A percentile compares a stretch with the other conserved stretches of the same genome.
Conservation (phyloP, 805 yeast genomes). For the Blastobotrys parvus region DNA sequence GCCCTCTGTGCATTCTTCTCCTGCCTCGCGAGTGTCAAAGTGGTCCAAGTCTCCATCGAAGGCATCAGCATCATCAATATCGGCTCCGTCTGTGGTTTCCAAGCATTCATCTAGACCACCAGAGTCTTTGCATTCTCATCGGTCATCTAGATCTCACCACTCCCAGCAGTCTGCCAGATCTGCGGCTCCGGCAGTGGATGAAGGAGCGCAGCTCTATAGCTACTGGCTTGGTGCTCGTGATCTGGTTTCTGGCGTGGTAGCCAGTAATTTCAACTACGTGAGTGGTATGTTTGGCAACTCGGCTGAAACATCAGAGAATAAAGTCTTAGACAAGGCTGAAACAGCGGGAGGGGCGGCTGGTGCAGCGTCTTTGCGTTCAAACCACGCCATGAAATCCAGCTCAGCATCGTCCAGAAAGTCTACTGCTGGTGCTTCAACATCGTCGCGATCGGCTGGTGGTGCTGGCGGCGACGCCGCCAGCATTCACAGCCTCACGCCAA, state of each 20-base stretch:
- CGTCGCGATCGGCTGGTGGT: background rate
- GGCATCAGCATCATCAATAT: background rate
- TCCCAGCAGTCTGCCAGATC: background rate
- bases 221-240: conserved; percentile 5
- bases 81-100: background rate
- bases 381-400: too few species aligned
- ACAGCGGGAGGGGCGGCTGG: background rate
- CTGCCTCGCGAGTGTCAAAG: too few species aligned
- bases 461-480: too few species aligned
- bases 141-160: background rate
- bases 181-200: background rate
- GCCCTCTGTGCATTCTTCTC: too few species aligned
- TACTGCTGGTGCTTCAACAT: background rate
- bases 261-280: too few species aligned
- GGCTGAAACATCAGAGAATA: background rate
- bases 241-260: background rate
- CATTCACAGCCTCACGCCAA: too few species aligned
- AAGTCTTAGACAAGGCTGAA: background rate
- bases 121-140: background rate
- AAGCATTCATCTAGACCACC: background rate
- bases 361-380: too few species aligned
- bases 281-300: background rate
- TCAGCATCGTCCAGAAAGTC: background rate
- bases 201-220: conserved; percentile 2
- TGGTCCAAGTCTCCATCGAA: background rate